A percentile compares a stretch with the other conserved stretches of the same genome.
phyloP scores from a whole-genome alignment of 257 asterid species.

The Forsythia viridissima region DNA sequence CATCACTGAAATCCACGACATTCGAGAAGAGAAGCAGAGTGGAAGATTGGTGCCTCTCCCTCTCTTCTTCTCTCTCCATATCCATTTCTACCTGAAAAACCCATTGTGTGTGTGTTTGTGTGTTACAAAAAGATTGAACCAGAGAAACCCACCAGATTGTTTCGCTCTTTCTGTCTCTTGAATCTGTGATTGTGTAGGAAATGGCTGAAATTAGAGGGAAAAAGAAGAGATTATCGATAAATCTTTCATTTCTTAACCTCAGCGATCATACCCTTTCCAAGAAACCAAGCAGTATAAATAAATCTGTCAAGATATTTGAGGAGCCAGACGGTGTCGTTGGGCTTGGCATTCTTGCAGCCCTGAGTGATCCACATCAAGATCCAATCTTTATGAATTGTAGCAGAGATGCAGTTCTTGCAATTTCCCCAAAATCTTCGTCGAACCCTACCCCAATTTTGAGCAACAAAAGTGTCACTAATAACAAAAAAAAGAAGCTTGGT shows the following conservation, averaged over 20 bases:
- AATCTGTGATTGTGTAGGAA: not conserved
- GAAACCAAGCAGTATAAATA: constrained; percentile 29
- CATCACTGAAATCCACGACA: constrained; percentile 17
- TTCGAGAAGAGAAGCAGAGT: constrained; percentile 27
- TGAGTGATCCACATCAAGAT: constrained; percentile 37
- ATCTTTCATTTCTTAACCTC: constrained; percentile 52
- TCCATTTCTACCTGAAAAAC: not conserved
- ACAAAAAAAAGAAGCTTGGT: constrained; percentile 22
- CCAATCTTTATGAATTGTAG: constrained; percentile 19
- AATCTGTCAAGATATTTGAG: constrained; percentile 51
- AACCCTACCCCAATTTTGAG: constrained; percentile 47
- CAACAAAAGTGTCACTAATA: constrained; percentile 2
- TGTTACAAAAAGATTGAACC: not conserved
- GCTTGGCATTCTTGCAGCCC: constrained; percentile 76
- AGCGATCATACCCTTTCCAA: constrained; percentile 24
- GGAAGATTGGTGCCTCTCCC: not conserved
- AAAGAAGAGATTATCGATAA: constrained; percentile 53
- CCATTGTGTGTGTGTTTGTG: not conserved
- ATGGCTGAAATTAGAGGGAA: constrained; percentile 49
- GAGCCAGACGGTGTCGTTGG: constrained; percentile 80
- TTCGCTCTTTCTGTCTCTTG: constrained; percentile 5
- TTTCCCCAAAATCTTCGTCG: constrained; percentile 58
- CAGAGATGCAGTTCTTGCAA: constrained; percentile 43
- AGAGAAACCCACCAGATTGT: not conserved
- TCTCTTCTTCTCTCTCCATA: constrained; percentile 19